Conservation (phyloP, 2,329 filamentous ascomycete genomes). For the Hortaea sp. region DNA sequence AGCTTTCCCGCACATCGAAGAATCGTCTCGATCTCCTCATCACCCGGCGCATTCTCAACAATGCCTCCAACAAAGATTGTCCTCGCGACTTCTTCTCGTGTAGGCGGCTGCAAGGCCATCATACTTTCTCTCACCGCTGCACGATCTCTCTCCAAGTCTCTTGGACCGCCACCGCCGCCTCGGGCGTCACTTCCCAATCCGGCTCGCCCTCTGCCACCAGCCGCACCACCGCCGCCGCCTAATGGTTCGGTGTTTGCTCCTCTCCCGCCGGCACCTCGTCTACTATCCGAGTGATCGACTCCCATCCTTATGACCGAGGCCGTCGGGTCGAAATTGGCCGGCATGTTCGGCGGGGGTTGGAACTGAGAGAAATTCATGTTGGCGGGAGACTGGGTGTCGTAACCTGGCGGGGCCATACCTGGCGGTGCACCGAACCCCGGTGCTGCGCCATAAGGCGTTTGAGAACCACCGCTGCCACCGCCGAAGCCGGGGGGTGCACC, state of each 20-base stretch:
- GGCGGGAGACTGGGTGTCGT: slow-evolving; percentile 52
- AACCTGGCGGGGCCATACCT: slow-evolving; percentile 52
- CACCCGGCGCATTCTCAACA: slow-evolving; percentile 64
- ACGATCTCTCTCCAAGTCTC: slow-evolving; percentile 47
- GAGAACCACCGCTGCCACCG: slow-evolving; percentile 39
- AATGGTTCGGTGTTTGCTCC: slow-evolving; percentile 30
- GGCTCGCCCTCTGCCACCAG: slow-evolving; percentile 32
- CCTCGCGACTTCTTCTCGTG: slow-evolving; percentile 78
- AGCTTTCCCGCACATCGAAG: slow-evolving; percentile 64
- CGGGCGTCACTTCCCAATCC: slow-evolving; percentile 39
- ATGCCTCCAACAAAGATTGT: slow-evolving; percentile 87
- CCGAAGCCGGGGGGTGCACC: slow-evolving; percentile 47
- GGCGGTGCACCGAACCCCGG: slow-evolving; percentile 74
- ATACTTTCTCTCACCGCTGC: slow-evolving; percentile 22
- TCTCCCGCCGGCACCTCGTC: slow-evolving; percentile 7
- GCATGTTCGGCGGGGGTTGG: slow-evolving; percentile 81
- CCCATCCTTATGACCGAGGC: slow-evolving; percentile 92
- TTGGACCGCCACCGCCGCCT: slow-evolving; percentile 22
- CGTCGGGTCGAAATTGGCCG: slow-evolving; percentile 92
- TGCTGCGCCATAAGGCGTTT: slow-evolving; percentile 53
- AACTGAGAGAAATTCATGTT: slow-evolving; percentile 67
- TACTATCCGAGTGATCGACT: slow-evolving; percentile 34
- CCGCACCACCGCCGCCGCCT: slow-evolving; percentile 4
- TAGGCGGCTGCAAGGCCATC: slow-evolving; percentile 59
- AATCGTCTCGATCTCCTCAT: slow-evolving; percentile 69